Conservation (phyloP, 1,284 basidiomycete species). For the Athelia psychrophila region DNA sequence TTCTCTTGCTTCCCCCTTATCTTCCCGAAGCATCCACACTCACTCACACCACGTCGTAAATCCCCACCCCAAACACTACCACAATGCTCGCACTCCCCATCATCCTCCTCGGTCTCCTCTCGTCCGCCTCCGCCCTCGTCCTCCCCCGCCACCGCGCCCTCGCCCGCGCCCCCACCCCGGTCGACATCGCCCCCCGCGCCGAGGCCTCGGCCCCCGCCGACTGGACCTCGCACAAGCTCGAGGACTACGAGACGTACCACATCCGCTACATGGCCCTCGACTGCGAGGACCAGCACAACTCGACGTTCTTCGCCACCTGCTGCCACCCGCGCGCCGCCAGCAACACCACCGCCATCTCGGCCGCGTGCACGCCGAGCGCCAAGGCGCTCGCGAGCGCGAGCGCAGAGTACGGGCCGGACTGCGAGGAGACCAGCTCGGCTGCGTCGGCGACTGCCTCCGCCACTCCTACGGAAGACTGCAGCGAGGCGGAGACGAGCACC, state of each 20-base stretch:
- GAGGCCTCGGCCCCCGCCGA: constrained; percentile 30
- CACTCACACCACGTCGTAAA: constrained; percentile 11
- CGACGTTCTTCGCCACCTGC: constrained; percentile 63
- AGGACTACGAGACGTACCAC: constrained; percentile 34
- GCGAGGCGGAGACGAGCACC: constrained; percentile 5
- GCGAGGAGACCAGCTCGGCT: constrained; percentile 6
- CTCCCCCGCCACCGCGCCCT: constrained; percentile 21
- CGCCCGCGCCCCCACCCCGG: constrained; percentile 43
- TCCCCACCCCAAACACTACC: constrained; percentile 12
- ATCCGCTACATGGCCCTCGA: constrained; percentile 52
- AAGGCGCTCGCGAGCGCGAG: constrained; percentile 31
- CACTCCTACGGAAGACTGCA: constrained; percentile 10
- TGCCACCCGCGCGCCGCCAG: constrained; percentile 42
- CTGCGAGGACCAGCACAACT: constrained; percentile 60
- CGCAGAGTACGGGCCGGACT: constrained; percentile 8
- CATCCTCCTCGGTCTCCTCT: constrained; percentile 48
- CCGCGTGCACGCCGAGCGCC: constrained; percentile 34
- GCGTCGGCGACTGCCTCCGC: constrained; percentile 23
- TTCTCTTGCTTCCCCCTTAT: no score
- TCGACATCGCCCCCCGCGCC: background rate
- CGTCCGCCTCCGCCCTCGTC: constrained; percentile 38
- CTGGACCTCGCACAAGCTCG: constrained; percentile 41
- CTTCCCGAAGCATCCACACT: constrained; percentile 10
- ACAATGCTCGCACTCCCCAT: constrained; percentile 45
- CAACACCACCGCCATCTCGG: constrained; percentile 5